Percentiles rank a stretch among this genome's conserved stretches.
Conservation (phyloP, 768 basidiomycete species). For the Hygrocybe punicea region DNA sequence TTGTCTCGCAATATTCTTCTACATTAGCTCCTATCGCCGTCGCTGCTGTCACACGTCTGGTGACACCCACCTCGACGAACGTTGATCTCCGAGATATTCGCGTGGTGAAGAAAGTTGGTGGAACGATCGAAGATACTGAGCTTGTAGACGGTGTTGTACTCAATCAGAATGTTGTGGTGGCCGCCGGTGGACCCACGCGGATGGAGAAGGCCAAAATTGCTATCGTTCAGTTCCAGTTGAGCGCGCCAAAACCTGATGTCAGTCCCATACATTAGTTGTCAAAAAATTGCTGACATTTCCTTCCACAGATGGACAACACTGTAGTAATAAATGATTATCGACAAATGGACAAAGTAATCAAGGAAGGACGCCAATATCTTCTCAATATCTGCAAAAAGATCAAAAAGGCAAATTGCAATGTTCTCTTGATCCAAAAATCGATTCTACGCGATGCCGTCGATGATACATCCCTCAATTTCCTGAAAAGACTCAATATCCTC, state of each 20-base stretch:
- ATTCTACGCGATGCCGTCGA: constrained; percentile 99
- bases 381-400: constrained; percentile 99
- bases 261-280: constrained; percentile 24
- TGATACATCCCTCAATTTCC: constrained; percentile 94
- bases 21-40: constrained; percentile 98
- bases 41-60: constrained; percentile 88
- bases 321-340: constrained; percentile 99
- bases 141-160: constrained; percentile 95
- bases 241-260: constrained; percentile 96
- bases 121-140: constrained; percentile 98
- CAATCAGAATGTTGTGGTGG: constrained; percentile 87
- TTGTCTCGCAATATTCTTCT: constrained; percentile 98
- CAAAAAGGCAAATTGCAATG: constrained; percentile 99
- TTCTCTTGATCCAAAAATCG: constrained; percentile 97
- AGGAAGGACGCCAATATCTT: constrained; percentile 96
- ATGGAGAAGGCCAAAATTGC: constrained; percentile 99
- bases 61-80: constrained; percentile 84
- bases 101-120: constrained; percentile 96
- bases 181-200: constrained; percentile 89
- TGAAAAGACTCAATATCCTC: constrained; percentile 93
- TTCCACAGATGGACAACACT: constrained; percentile 94
- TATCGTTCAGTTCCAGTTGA: constrained; percentile 96
- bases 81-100: constrained; percentile 96
- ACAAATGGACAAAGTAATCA: constrained; percentile 99
- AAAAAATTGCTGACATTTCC: constrained; percentile 1